These are phyloP conservation scores for Aspergillus avenaceus DNA, from an alignment of 495 filamentous ascomycete genomes.

Conservation along the genomic window DNA sequence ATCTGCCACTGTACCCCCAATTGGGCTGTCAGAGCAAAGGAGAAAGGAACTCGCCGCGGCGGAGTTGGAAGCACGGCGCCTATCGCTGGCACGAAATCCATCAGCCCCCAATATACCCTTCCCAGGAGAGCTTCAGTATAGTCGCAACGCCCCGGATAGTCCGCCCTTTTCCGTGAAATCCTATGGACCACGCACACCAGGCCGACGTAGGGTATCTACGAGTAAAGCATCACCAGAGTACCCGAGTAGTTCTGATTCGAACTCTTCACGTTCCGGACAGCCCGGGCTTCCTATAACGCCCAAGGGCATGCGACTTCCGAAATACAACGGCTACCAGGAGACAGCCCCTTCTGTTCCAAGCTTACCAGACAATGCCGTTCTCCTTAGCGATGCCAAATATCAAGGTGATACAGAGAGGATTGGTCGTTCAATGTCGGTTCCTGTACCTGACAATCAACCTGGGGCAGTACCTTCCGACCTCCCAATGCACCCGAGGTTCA, in stretches of 20 bases:
- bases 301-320: conserved; percentile 76
- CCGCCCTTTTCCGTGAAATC: conserved; percentile 31
- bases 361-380: conserved; percentile 51
- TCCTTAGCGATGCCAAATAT: conserved; percentile 63
- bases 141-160: conserved; percentile 30
- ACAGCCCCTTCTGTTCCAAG: conserved; percentile 61
- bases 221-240: conserved; percentile 46
- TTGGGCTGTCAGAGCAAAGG: conserved; percentile 31
- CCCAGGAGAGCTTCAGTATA: conserved; percentile 56
- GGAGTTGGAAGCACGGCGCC: conserved; percentile 80
- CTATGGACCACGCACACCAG: conserved; percentile 41
- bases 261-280: conserved; percentile 35
- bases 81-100: conserved; percentile 74
- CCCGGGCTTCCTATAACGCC: conserved; percentile 80
- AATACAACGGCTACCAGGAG: conserved; percentile 55
- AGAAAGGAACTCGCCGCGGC: conserved; percentile 77
- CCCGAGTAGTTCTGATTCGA: conserved; percentile 41
- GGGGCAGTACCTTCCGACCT: conserved; percentile 41
- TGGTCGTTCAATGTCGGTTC: conserved; percentile 69
- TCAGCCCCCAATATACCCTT: conserved; percentile 76
- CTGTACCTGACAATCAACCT: conserved; percentile 55
- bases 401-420: conserved; percentile 54
- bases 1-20: conserved; percentile 23
- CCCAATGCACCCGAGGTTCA: conserved; percentile 55
- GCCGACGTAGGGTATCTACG: conserved; percentile 26